Conservation (phyloP, 2,329 filamentous ascomycete genomes). For the Aspergillus quadricinctus region DNA sequence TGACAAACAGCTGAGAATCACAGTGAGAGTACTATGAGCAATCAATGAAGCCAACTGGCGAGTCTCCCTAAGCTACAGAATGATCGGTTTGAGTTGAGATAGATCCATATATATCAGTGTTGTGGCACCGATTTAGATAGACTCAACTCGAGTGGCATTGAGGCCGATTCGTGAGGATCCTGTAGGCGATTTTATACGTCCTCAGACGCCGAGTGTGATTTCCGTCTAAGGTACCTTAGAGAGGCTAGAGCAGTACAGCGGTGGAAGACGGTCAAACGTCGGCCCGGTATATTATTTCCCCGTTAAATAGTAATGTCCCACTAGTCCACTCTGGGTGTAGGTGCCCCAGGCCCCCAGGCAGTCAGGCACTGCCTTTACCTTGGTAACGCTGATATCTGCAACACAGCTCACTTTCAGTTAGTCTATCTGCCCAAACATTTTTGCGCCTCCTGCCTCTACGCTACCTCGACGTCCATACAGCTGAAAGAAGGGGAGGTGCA, state of each 20-base stretch:
- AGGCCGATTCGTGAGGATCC: neutral
- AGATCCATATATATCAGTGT: neutral
- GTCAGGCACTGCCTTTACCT: no score
- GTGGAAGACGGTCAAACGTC: neutral
- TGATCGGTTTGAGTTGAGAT: neutral
- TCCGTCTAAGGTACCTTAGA: neutral
- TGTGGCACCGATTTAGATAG: neutral
- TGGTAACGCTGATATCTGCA: neutral
- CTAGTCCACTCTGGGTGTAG: neutral
- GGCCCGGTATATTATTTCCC: slow-evolving; percentile 19
- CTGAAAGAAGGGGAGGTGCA: neutral
- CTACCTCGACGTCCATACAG: neutral
- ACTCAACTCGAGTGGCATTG: neutral
- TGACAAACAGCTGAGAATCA: neutral
- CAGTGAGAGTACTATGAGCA: neutral
- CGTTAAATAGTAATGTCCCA: neutral
- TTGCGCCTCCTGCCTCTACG: neutral
- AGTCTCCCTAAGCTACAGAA: neutral
- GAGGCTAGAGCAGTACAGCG: neutral
- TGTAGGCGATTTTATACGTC: neutral
- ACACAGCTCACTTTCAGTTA: neutral
- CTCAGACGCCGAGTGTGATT: neutral
- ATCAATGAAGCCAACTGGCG: neutral
- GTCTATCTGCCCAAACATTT: neutral
- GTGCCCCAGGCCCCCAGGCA: no score